Evolutionary conservation across 2,329 filamentous ascomycete genomes (phyloP).

Genomic region (Escovopsis sp.): DNA sequence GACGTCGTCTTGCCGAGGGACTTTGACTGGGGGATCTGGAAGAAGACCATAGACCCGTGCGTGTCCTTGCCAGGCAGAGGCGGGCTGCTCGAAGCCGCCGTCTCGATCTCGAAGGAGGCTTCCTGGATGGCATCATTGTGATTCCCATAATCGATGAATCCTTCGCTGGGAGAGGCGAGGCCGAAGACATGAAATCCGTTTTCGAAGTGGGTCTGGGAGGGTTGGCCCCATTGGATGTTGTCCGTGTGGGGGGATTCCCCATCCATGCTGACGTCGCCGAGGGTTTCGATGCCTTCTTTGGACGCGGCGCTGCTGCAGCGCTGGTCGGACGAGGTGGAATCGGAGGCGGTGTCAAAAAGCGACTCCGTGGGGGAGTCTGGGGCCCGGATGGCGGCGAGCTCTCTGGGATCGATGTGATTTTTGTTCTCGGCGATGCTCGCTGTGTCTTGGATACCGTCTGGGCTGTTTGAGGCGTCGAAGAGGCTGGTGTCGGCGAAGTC

Average conservation of each 20-base stretch:
- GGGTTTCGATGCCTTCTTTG: constrained; percentile 26
- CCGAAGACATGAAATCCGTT: no score
- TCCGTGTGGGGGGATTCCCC: constrained; percentile 13
- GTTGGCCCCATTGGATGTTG: no score
- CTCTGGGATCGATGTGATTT: constrained; percentile 12
- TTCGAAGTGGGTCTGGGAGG: no score
- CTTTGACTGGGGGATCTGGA: no score
- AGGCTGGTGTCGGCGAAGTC: constrained; percentile 18
- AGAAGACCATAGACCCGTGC: no score
- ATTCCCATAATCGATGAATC: no score
- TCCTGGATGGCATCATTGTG: no score
- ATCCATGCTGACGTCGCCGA: constrained; percentile 29
- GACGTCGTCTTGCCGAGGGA: no score
- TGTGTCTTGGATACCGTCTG: constrained; percentile 22
- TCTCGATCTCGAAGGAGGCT: no score
- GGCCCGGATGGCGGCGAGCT: constrained; percentile 23
- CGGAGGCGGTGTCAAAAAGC: constrained; percentile 36
- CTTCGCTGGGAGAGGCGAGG: no score
- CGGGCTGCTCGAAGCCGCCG: no score
- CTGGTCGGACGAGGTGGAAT: constrained; percentile 34
- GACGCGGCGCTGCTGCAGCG: constrained; percentile 31
- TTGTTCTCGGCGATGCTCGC: constrained; percentile 16
- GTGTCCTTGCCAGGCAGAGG: no score
- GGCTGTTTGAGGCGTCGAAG: constrained; percentile 23
- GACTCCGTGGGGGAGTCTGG: constrained; percentile 27